Percentiles rank a stretch among this genome's conserved stretches.
Conservation (phyloP, 1,284 basidiomycete species). For the Irpex sp. region DNA sequence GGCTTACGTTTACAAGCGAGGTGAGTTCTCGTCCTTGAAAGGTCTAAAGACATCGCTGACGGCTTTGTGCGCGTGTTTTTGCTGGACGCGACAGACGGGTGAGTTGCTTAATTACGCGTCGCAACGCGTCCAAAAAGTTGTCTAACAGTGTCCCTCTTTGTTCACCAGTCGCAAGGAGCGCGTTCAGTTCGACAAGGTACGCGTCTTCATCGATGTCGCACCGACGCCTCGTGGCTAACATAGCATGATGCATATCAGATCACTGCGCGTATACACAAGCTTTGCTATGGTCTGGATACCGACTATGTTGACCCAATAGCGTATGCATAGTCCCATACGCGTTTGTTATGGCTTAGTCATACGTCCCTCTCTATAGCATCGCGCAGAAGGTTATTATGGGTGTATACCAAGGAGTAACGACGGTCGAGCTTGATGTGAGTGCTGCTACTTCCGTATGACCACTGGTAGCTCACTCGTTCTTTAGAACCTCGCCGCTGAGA, state of each 20-base stretch:
- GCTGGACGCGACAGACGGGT: slow-evolving; percentile 50
- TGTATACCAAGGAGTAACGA: slow-evolving; percentile 94
- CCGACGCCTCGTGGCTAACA: slow-evolving; percentile 10
- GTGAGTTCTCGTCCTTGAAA: slow-evolving; percentile 31
- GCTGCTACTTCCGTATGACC: neutral
- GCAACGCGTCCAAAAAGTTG: slow-evolving; percentile 8
- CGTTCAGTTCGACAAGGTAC: slow-evolving; percentile 83
- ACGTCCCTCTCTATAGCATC: slow-evolving; percentile 42
- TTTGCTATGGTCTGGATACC: slow-evolving; percentile 94
- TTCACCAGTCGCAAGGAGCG: slow-evolving; percentile 69
- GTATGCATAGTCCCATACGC: slow-evolving; percentile 37
- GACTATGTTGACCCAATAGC: slow-evolving; percentile 94
- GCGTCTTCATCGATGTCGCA: slow-evolving; percentile 14
- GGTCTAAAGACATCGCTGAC: neutral
- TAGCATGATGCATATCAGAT: slow-evolving; percentile 46
- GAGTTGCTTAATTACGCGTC: slow-evolving; percentile 32
- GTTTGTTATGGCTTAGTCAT: neutral
- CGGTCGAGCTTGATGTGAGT: slow-evolving; percentile 92
- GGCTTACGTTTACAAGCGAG: slow-evolving; percentile 74
- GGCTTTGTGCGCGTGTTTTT: slow-evolving; percentile 3
- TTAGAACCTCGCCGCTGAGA: slow-evolving; percentile 92
- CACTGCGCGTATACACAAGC: slow-evolving; percentile 88
- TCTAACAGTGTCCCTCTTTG: slow-evolving; percentile 16
- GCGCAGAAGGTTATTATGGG: slow-evolving; percentile 95
- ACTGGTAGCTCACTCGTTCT: neutral